Percentiles rank a stretch among this genome's conserved stretches.
Conservation (phyloP, 2,329 filamentous ascomycete genomes). For the Pyrenophora tritici-repentis region DNA sequence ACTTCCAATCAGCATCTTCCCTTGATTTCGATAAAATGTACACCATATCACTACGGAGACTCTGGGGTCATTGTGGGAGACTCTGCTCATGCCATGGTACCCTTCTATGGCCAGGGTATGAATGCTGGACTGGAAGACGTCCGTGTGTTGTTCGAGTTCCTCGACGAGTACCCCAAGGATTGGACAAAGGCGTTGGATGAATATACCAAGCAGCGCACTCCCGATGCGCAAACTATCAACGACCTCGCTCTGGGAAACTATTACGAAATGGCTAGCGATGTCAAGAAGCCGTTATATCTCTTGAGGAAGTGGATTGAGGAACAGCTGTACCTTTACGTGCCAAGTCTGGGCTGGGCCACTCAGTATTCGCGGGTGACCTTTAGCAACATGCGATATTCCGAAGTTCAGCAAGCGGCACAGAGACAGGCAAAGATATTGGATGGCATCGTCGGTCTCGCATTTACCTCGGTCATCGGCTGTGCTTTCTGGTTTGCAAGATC, state of each 20-base stretch:
- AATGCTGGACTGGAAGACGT: slow-evolving; percentile 97
- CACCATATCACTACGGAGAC: slow-evolving; percentile 78
- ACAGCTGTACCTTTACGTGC: slow-evolving; percentile 74
- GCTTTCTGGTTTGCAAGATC: slow-evolving; percentile 29
- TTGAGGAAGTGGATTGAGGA: slow-evolving; percentile 88
- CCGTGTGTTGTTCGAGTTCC: slow-evolving; percentile 77
- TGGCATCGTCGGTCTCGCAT: slow-evolving; percentile 29
- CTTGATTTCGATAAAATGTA: slow-evolving; percentile 90
- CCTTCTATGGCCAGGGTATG: slow-evolving; percentile 98
- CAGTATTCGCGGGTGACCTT: slow-evolving; percentile 94
- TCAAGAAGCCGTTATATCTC: slow-evolving; percentile 76
- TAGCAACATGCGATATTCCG: slow-evolving; percentile 86
- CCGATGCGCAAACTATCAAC: slow-evolving; percentile 88
- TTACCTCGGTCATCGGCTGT: slow-evolving; percentile 23
- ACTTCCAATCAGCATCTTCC: slow-evolving; percentile 84
- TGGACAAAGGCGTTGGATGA: slow-evolving; percentile 63
- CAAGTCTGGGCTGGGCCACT: slow-evolving; percentile 82
- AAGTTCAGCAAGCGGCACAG: slow-evolving; percentile 73
- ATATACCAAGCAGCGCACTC: slow-evolving; percentile 74
- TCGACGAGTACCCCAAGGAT: slow-evolving; percentile 68
- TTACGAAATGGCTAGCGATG: slow-evolving; percentile 87
- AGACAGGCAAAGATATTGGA: slow-evolving; percentile 41
- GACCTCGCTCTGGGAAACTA: slow-evolving; percentile 92
- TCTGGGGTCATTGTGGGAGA: slow-evolving; percentile 88
- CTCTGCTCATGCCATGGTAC: slow-evolving; percentile 95